Evolutionary conservation across 164 flowering plant species (phyloP).

Genomic region (Piper longum): DNA sequence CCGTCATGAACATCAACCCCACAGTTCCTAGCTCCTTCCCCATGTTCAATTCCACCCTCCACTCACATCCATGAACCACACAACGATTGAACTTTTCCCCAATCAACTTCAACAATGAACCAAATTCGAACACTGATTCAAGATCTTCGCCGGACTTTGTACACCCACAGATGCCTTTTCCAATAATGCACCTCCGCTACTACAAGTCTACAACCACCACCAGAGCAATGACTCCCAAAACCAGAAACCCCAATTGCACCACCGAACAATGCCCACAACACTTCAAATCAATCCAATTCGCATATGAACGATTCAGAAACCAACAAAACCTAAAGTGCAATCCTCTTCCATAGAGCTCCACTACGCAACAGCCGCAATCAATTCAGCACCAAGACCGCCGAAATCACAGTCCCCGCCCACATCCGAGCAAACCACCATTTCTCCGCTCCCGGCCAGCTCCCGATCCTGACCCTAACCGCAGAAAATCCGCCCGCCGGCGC

Average conservation of each 20-base stretch:
- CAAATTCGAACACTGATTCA: neutral
- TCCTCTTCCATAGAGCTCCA: conserved; percentile 42
- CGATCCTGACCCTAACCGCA: conserved; percentile 26
- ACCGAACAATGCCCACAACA: no score
- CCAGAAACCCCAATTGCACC: no score
- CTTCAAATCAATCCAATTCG: neutral
- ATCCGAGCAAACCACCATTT: conserved; percentile 18
- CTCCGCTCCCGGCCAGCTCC: neutral
- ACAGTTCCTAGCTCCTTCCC: conserved; percentile 51
- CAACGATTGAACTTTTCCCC: neutral
- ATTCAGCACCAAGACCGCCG: conserved; percentile 7
- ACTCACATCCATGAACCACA: conserved; percentile 19
- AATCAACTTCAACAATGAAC: neutral
- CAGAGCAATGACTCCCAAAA: conserved; percentile 6
- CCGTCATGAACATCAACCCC: conserved; percentile 35
- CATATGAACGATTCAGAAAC: conserved; percentile 6
- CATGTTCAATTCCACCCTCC: conserved; percentile 58
- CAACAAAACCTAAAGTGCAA: conserved; percentile 19
- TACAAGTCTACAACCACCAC: conserved; percentile 15
- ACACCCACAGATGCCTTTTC: conserved; percentile 16
- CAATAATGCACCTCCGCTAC: conserved; percentile 12
- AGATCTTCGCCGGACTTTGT: conserved; percentile 8
- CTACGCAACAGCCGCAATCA: conserved; percentile 6
- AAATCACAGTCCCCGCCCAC: conserved; percentile 9
- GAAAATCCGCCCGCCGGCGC: conserved; percentile 2